Evolutionary conservation across 164 flowering plant species (phyloP).

Genomic region (Pachysandra terminalis): DNA sequence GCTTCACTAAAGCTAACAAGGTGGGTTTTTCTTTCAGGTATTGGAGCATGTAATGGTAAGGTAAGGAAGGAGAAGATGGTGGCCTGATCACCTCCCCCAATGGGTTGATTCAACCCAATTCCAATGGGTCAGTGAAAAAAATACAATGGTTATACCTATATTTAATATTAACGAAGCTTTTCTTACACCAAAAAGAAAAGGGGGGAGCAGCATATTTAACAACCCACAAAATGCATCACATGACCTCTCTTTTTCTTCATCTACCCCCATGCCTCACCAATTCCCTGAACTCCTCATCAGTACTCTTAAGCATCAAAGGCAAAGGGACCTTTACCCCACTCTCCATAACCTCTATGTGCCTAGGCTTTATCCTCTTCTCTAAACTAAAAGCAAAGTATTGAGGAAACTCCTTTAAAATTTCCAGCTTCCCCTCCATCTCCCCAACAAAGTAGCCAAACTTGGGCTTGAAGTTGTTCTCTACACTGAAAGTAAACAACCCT

Average conservation of each 20-base stretch:
- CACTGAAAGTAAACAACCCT: constrained; percentile 75
- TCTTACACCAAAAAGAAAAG: no score
- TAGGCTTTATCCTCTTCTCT: constrained; percentile 87
- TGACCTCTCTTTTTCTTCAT: constrained; percentile 1
- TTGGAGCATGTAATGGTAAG: no score
- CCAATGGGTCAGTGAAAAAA: no score
- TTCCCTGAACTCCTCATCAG: constrained; percentile 68
- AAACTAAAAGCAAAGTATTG: constrained; percentile 91
- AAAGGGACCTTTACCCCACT: constrained; percentile 49
- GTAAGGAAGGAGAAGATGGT: no score
- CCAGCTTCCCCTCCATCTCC: constrained; percentile 60
- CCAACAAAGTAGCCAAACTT: constrained; percentile 61
- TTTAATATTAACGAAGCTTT: no score
- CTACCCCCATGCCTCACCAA: constrained; percentile 27
- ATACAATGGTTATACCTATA: no score
- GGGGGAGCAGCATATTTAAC: no score
- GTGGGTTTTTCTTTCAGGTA: no score
- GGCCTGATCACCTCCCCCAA: no score
- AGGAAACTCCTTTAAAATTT: constrained; percentile 79
- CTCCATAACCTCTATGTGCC: constrained; percentile 53
- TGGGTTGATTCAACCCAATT: no score
- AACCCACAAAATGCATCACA: no score
- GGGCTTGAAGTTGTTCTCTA: constrained; percentile 84
- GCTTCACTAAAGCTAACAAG: no score
- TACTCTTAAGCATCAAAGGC: constrained; percentile 70